Evolutionary conservation across 176 grass and related monocot genomes (phyloP).

Genomic region (Paspalum vaginatum): DNA sequence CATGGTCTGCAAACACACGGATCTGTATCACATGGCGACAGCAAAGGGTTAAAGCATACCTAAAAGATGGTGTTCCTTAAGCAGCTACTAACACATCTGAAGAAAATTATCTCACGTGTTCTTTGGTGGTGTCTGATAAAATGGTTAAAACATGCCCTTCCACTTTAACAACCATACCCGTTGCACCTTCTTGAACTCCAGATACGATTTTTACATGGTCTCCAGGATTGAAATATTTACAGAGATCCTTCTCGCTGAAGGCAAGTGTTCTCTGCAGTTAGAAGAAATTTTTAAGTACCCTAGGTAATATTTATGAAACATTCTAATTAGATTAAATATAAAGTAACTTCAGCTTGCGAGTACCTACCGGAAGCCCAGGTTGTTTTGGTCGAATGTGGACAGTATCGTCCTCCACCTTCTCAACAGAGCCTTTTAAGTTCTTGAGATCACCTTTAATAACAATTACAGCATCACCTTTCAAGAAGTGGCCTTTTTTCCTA

Average conservation of each 20-base stretch:
- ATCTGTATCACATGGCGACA: constrained; percentile 51
- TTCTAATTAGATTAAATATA: neutral
- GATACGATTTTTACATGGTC: constrained; percentile 90
- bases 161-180: constrained; percentile 83
- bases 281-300: constrained; percentile 21
- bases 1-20: constrained; percentile 74
- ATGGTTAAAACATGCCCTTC: constrained; percentile 77
- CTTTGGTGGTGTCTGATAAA: constrained; percentile 83
- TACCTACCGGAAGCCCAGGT: constrained; percentile 62
- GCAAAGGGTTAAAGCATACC: constrained; percentile 23
- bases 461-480: constrained; percentile 91
- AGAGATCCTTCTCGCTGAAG: constrained; percentile 72
- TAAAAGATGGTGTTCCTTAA: neutral
- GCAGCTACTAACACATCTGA: neutral
- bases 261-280: constrained; percentile 66
- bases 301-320: neutral
- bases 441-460: constrained; percentile 72
- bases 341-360: constrained; percentile 15
- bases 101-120: constrained; percentile 65
- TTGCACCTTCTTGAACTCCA: constrained; percentile 68
- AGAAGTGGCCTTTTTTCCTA: constrained; percentile 83
- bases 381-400: constrained; percentile 74
- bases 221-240: constrained; percentile 83
- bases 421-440: constrained; percentile 74
- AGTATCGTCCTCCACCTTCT: constrained; percentile 78